Evolutionary conservation across 2,329 filamentous ascomycete genomes (phyloP).

Genomic region (Ophiostoma piceae): DNA sequence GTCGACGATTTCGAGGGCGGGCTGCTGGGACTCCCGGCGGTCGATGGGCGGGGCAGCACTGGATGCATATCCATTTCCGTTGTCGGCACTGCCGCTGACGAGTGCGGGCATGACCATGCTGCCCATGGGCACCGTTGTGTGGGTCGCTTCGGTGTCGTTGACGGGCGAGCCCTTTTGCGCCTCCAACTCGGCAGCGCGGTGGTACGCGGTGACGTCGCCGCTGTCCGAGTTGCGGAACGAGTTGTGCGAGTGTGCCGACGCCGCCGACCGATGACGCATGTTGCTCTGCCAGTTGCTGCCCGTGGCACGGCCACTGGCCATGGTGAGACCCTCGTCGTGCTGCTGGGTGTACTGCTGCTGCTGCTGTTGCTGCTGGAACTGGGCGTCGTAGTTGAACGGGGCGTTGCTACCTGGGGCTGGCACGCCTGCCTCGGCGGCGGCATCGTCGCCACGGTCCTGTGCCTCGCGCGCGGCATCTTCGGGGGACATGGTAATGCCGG

Average conservation of each 20-base stretch:
- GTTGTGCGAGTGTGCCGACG: slow-evolving; percentile 26
- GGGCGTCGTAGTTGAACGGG: neutral
- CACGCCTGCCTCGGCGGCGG: slow-evolving; percentile 12
- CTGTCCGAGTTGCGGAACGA: slow-evolving; percentile 6
- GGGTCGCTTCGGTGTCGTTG: slow-evolving; percentile 15
- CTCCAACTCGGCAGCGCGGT: slow-evolving; percentile 40
- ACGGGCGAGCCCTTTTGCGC: slow-evolving; percentile 31
- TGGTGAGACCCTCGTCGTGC: slow-evolving; percentile 24
- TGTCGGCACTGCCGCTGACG: neutral
- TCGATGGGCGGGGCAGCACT: slow-evolving; percentile 30
- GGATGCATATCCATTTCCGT: neutral
- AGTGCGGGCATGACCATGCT: slow-evolving; percentile 15
- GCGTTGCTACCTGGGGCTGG: neutral
- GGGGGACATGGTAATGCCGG: slow-evolving; percentile 79
- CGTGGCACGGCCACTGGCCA: slow-evolving; percentile 32
- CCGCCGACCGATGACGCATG: slow-evolving; percentile 33
- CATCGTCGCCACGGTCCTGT: slow-evolving; percentile 50
- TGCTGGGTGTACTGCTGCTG: neutral
- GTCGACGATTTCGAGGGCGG: slow-evolving; percentile 74
- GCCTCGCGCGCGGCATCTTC: slow-evolving; percentile 64
- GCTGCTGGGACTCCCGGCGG: slow-evolving; percentile 50
- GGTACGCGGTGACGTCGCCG: slow-evolving; percentile 33
- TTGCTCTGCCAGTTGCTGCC: slow-evolving; percentile 29
- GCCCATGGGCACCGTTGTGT: slow-evolving; percentile 7
- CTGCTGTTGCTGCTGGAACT: neutral